phyloP scores from a whole-genome alignment of 805 yeast genomes.

The Candida ipomoeae region DNA sequence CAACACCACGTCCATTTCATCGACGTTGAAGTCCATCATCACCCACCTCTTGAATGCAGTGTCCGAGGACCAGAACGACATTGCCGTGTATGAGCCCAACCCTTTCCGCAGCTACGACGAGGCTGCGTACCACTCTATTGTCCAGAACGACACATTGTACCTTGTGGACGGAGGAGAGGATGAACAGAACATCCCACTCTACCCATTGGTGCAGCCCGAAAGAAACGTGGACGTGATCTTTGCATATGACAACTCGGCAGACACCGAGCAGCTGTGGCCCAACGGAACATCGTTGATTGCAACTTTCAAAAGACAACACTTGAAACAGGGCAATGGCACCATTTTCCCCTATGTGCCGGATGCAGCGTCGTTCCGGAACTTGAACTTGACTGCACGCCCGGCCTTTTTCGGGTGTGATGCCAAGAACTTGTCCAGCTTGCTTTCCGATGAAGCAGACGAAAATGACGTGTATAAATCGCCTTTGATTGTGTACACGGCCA shows the following conservation, averaged over 20 bases:
- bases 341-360: slow-evolving; percentile 27
- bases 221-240: slow-evolving; percentile 39
- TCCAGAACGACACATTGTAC: slow-evolving; percentile 28
- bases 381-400: slow-evolving; percentile 22
- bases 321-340: slow-evolving; percentile 23
- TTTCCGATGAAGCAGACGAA: slow-evolving; percentile 12
- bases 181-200: slow-evolving; percentile 37
- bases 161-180: slow-evolving; percentile 45
- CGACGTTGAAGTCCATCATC: slow-evolving; percentile 24
- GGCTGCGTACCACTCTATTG: slow-evolving; percentile 19
- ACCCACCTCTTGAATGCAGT: slow-evolving; percentile 23
- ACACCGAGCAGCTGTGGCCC: slow-evolving; percentile 38
- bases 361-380: slow-evolving; percentile 16
- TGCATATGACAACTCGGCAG: slow-evolving; percentile 36
- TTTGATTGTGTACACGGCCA: slow-evolving; percentile 28
- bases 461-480: slow-evolving; percentile 18
- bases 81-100: slow-evolving; percentile 39
- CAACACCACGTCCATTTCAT: slow-evolving; percentile 19
- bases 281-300: slow-evolving; percentile 37
- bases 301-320: slow-evolving; percentile 30
- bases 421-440: slow-evolving; percentile 20
- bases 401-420: slow-evolving; percentile 28
- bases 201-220: slow-evolving; percentile 36
- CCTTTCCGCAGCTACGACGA: slow-evolving; percentile 28
- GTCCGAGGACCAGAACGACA: slow-evolving; percentile 27